A percentile compares a stretch with the other conserved stretches of the same genome.
Evolutionary conservation across 139 green algal species (phyloP).

Genomic region (Chlorella sp.): DNA sequence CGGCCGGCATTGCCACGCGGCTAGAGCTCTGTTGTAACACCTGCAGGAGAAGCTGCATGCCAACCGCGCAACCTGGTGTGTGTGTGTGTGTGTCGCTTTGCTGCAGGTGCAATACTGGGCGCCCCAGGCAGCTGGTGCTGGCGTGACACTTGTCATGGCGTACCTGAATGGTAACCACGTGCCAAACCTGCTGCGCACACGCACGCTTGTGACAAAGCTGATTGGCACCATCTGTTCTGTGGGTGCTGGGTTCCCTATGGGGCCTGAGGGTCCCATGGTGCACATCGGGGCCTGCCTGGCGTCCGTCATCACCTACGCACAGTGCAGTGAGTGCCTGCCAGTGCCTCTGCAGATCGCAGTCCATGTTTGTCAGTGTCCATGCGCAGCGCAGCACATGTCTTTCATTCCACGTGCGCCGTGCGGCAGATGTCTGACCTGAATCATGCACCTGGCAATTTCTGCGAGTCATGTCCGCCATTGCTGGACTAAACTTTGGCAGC

Average conservation of each 20-base stretch:
- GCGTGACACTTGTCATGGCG: slow-evolving; percentile 83
- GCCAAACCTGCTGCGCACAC: slow-evolving; percentile 55
- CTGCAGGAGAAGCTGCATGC: too few relatives aligned
- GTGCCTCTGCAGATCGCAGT: too few relatives aligned
- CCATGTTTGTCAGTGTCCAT: too few relatives aligned
- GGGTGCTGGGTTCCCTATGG: slow-evolving; percentile 46
- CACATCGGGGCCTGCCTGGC: slow-evolving; percentile 84
- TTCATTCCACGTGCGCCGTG: too few relatives aligned
- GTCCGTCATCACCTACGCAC: slow-evolving; percentile 54
- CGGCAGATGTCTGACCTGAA: too few relatives aligned
- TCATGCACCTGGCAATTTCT: too few relatives aligned
- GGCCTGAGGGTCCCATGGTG: slow-evolving; percentile 82
- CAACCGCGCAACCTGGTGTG: too few relatives aligned
- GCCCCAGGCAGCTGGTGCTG: slow-evolving; percentile 64
- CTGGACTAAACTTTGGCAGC: too few relatives aligned
- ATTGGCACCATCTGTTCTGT: slow-evolving; percentile 51
- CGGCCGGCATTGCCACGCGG: not conserved
- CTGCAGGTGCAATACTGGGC: slow-evolving; percentile 71
- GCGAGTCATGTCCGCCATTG: too few relatives aligned
- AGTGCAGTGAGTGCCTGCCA: slow-evolving; percentile 58
- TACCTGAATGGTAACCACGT: slow-evolving; percentile 72
- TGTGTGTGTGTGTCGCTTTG: too few relatives aligned
- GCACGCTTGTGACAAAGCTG: slow-evolving; percentile 63
- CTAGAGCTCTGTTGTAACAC: too few relatives aligned
- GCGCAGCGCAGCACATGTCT: too few relatives aligned